phyloP scores from a whole-genome alignment of 164 flowering plant species.

The Malania oleifera region DNA sequence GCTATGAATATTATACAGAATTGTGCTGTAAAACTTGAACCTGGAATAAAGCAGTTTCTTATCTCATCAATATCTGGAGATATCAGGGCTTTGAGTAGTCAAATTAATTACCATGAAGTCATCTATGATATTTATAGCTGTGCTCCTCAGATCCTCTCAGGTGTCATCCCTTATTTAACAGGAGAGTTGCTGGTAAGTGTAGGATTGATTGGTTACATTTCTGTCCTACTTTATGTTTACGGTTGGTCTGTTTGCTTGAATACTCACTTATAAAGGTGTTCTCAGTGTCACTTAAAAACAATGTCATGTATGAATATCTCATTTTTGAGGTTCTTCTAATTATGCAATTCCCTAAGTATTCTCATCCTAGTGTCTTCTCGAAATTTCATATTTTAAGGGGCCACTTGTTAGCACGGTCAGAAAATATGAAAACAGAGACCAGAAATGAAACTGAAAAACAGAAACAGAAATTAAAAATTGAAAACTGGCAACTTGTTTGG shows the following conservation, averaged over 20 bases:
- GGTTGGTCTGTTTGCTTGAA: not conserved
- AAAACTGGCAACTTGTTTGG: too few relatives aligned
- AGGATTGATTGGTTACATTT: conserved; percentile 1
- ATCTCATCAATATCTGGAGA: conserved; percentile 88
- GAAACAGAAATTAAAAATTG: too few relatives aligned
- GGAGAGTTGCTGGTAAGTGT: conserved; percentile 88
- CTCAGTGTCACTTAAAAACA: not conserved
- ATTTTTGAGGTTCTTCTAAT: not conserved
- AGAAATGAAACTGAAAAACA: too few relatives aligned
- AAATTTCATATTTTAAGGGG: too few relatives aligned
- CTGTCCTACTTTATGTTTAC: not conserved
- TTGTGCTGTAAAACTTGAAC: conserved; percentile 81
- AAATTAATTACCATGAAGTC: conserved; percentile 78
- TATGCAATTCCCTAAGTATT: not conserved
- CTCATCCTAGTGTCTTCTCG: too few relatives aligned
- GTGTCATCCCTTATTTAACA: conserved; percentile 74
- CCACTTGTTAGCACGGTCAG: too few relatives aligned
- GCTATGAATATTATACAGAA: conserved; percentile 82
- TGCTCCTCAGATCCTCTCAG: conserved; percentile 80
- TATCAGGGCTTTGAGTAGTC: conserved; percentile 30
- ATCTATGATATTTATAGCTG: conserved; percentile 79
- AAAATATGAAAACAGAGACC: too few relatives aligned
- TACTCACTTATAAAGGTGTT: not conserved
- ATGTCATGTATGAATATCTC: not conserved
- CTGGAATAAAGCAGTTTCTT: conserved; percentile 76